Evolutionary conservation across 2,329 filamentous ascomycete genomes (phyloP).

Genomic region (Hymenoscyphus salicellus): DNA sequence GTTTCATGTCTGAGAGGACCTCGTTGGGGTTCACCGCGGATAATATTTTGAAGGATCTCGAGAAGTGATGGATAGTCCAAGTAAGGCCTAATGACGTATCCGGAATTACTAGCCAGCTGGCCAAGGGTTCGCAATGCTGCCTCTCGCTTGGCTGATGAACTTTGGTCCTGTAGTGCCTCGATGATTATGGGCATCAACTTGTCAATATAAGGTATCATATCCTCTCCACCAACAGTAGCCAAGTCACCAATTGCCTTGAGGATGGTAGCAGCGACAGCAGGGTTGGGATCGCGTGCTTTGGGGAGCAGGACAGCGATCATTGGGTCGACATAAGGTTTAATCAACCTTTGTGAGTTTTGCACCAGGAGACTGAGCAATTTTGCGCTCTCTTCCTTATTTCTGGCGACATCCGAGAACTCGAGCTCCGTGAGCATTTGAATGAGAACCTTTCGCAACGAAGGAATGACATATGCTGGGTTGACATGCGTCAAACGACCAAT

Average conservation of each 20-base stretch:
- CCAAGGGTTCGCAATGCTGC: conserved; percentile 87
- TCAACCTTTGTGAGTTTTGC: conserved; percentile 85
- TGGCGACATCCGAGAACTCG: conserved; percentile 89
- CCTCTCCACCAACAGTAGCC: conserved; percentile 87
- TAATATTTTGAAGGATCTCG: conserved; percentile 88
- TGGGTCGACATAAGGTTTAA: conserved; percentile 94
- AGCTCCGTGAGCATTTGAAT: conserved; percentile 96
- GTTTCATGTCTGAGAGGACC: conserved; percentile 86
- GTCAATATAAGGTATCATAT: conserved; percentile 89
- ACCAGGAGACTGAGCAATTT: conserved; percentile 90
- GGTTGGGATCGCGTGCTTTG: conserved; percentile 80
- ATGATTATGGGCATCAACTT: conserved; percentile 93
- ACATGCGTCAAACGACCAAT: conserved; percentile 87
- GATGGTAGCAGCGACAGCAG: conserved; percentile 91
- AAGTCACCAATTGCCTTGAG: conserved; percentile 92
- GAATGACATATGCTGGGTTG: conserved; percentile 97
- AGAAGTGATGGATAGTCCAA: conserved; percentile 91
- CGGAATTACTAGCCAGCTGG: conserved; percentile 90
- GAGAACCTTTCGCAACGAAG: conserved; percentile 87
- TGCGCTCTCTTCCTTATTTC: conserved; percentile 95
- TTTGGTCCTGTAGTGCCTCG: conserved; percentile 88
- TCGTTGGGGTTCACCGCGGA: conserved; percentile 82
- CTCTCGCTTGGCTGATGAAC: conserved; percentile 84
- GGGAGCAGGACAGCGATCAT: conserved; percentile 94
- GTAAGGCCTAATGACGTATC: conserved; percentile 96